Evolutionary conservation across 805 yeast species (phyloP).

Genomic region (Sugiyamaella smithiae): DNA sequence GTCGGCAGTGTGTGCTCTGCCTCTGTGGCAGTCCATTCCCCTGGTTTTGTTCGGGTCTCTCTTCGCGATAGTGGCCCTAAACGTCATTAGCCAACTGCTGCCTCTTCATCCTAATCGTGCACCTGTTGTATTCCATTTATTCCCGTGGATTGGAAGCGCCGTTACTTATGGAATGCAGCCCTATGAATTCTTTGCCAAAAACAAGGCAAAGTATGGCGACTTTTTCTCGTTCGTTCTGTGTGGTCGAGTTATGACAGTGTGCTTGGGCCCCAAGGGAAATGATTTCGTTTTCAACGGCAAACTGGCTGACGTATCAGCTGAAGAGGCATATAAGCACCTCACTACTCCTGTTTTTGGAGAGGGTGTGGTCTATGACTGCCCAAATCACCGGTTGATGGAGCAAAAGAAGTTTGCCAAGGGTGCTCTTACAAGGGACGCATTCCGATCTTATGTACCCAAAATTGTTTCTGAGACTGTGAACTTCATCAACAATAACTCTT

Average conservation of each 20-base stretch:
- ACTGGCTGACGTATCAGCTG: slow-evolving; percentile 87
- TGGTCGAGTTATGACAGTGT: slow-evolving; percentile 93
- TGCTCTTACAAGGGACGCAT: slow-evolving; percentile 82
- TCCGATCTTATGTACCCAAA: slow-evolving; percentile 81
- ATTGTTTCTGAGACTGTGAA: slow-evolving; percentile 72
- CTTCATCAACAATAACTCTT: slow-evolving; percentile 55
- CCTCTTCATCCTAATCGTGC: slow-evolving; percentile 58
- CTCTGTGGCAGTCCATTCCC: slow-evolving; percentile 28
- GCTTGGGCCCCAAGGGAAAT: slow-evolving; percentile 95
- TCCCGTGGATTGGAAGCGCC: slow-evolving; percentile 96
- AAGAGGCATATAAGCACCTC: slow-evolving; percentile 90
- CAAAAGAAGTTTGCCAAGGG: slow-evolving; percentile 95
- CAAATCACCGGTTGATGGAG: slow-evolving; percentile 92
- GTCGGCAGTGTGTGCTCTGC: slow-evolving; percentile 14
- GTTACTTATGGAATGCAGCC: slow-evolving; percentile 89
- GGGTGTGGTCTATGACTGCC: slow-evolving; percentile 96
- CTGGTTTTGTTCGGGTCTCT: slow-evolving; percentile 20
- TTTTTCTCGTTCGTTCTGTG: slow-evolving; percentile 85
- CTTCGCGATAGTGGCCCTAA: slow-evolving; percentile 26
- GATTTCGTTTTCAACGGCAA: slow-evolving; percentile 93
- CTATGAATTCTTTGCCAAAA: slow-evolving; percentile 77
- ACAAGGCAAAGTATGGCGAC: slow-evolving; percentile 85
- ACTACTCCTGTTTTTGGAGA: slow-evolving; percentile 99
- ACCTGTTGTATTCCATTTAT: slow-evolving; percentile 86
- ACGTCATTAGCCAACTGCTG: slow-evolving; percentile 35